Evolutionary conservation across 352 stramenopile species (phyloP).

Genomic region (Globisporangium yorkense): DNA sequence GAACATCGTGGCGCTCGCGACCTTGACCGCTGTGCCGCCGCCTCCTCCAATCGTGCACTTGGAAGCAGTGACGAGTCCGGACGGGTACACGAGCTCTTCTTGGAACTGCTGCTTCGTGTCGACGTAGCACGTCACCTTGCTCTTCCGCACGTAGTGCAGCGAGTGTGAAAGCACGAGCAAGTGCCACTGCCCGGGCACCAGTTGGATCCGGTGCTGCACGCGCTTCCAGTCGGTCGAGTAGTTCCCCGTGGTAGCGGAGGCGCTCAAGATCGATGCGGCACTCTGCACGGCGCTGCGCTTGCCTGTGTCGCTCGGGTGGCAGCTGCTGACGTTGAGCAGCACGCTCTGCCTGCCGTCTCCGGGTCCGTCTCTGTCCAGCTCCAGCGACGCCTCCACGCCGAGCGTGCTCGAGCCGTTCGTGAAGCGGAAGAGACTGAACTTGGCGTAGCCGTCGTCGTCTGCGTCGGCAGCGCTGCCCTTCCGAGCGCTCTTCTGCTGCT

Average conservation of each 20-base stretch:
- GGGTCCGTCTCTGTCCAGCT: slow-evolving; percentile 29
- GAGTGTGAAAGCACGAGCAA: slow-evolving; percentile 70
- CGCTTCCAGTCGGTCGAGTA: slow-evolving; percentile 47
- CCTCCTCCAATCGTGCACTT: slow-evolving; percentile 70
- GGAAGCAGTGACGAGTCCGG: slow-evolving; percentile 59
- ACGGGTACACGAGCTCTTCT: slow-evolving; percentile 76
- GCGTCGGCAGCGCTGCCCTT: not conserved
- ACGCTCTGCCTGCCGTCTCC: slow-evolving; percentile 16
- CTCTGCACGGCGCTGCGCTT: slow-evolving; percentile 22
- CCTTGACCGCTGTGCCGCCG: slow-evolving; percentile 22
- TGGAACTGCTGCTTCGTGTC: slow-evolving; percentile 56
- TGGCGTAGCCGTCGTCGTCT: slow-evolving; percentile 13
- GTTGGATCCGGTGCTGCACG: slow-evolving; percentile 39
- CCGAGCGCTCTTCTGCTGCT: not conserved
- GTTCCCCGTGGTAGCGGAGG: slow-evolving; percentile 13
- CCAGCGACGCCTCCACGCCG: slow-evolving; percentile 64
- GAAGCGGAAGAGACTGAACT: slow-evolving; percentile 72
- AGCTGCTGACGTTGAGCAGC: slow-evolving; percentile 50
- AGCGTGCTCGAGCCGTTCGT: slow-evolving; percentile 62
- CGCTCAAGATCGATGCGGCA: slow-evolving; percentile 30
- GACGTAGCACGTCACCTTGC: slow-evolving; percentile 69
- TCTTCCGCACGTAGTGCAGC: slow-evolving; percentile 84
- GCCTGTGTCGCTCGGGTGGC: slow-evolving; percentile 26
- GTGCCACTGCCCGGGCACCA: slow-evolving; percentile 51
- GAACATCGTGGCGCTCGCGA: slow-evolving; percentile 78